Conservation (phyloP, 257 asterid genomes). For the Gentiana straminea region DNA sequence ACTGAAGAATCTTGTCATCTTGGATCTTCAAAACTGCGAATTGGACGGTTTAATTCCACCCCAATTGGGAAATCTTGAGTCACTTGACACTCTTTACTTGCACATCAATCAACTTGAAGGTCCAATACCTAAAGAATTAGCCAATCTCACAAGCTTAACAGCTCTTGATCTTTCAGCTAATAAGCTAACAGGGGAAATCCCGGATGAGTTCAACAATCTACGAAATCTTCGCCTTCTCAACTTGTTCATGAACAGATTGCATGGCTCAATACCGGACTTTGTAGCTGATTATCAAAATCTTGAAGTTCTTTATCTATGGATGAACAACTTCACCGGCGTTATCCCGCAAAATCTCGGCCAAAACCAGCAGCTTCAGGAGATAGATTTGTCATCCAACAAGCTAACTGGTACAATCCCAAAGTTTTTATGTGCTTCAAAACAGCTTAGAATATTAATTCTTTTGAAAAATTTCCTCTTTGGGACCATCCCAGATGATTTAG, state of each 20-base stretch:
- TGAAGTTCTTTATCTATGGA: constrained; percentile 73
- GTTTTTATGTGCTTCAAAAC: constrained; percentile 44
- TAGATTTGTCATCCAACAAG: constrained; percentile 86
- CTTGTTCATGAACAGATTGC: constrained; percentile 68
- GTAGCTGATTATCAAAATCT: constrained; percentile 54
- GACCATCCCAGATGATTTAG: constrained; percentile 58
- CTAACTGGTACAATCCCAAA: constrained; percentile 82
- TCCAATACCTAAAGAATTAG: constrained; percentile 57
- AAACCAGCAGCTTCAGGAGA: constrained; percentile 43
- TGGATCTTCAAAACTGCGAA: constrained; percentile 72
- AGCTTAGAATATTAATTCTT: constrained; percentile 56
- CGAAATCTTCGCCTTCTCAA: constrained; percentile 47
- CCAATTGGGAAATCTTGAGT: constrained; percentile 55
- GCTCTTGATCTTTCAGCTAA: constrained; percentile 82
- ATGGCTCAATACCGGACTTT: constrained; percentile 77
- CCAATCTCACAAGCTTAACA: constrained; percentile 56
- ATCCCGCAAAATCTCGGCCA: constrained; percentile 63
- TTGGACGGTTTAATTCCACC: constrained; percentile 69
- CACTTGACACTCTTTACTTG: constrained; percentile 56
- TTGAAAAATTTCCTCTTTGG: constrained; percentile 69
- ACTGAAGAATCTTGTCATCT: constrained; percentile 44
- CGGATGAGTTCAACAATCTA: constrained; percentile 52
- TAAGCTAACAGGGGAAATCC: constrained; percentile 72
- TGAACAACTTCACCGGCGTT: constrained; percentile 84
- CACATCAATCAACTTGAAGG: constrained; percentile 63